phyloP scores from a whole-genome alignment of 345 rosid species.

The Lepidium aucheri region DNA sequence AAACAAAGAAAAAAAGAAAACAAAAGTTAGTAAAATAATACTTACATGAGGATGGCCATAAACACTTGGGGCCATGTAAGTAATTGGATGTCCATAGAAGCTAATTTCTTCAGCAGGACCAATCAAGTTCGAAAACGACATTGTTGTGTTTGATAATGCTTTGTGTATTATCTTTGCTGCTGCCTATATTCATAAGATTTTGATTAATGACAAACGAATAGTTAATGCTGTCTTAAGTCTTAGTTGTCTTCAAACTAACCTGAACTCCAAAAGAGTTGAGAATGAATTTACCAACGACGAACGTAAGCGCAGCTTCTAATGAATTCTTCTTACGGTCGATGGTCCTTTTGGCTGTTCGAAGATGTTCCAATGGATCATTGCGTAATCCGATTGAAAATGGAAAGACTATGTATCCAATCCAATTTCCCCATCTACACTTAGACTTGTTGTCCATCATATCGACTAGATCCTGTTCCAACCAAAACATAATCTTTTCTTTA shows the following conservation, averaged over 20 bases:
- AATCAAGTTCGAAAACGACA: slow-evolving; percentile 51
- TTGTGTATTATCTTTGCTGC: slow-evolving; percentile 29
- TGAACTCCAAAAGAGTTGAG: slow-evolving; percentile 30
- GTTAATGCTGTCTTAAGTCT: not conserved
- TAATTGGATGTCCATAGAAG: slow-evolving; percentile 52
- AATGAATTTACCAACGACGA: slow-evolving; percentile 8
- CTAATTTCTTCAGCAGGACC: slow-evolving; percentile 61
- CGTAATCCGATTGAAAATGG: slow-evolving; percentile 39
- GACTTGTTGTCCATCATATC: slow-evolving; percentile 44
- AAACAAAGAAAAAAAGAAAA: not conserved
- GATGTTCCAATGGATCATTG: slow-evolving; percentile 44
- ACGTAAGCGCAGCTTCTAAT: slow-evolving; percentile 33
- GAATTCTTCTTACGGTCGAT: slow-evolving; percentile 49
- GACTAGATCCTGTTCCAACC: slow-evolving; percentile 31
- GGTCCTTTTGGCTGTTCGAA: slow-evolving; percentile 35
- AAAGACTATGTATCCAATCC: slow-evolving; percentile 45
- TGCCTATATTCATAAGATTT: slow-evolving; percentile 19
- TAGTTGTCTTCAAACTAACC: slow-evolving; percentile 20
- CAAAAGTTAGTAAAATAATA: not conserved
- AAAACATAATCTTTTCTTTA: no score
- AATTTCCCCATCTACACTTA: slow-evolving; percentile 48
- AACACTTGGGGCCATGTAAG: slow-evolving; percentile 54
- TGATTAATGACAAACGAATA: not conserved
- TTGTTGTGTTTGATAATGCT: slow-evolving; percentile 36
- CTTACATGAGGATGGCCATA: slow-evolving; percentile 63